Evolutionary conservation across 495 filamentous ascomycete species (phyloP).

Genomic region (Aspergillus indologenus): DNA sequence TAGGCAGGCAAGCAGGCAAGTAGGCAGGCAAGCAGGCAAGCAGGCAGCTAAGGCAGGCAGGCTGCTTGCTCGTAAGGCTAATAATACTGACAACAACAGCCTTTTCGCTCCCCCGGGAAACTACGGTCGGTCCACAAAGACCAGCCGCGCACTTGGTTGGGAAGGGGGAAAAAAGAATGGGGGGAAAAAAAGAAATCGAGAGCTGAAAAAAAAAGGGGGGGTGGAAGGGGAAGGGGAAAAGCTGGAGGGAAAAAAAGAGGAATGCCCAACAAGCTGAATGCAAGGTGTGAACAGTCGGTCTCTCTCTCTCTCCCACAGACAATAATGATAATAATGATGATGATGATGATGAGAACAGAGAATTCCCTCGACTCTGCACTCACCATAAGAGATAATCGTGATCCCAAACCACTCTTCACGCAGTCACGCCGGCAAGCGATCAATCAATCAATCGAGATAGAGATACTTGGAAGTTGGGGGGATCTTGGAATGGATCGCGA

Average conservation of each 20-base stretch:
- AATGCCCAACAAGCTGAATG: conserved; percentile 14
- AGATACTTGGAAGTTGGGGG: conserved; percentile 1
- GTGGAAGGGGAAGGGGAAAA: conserved; percentile 7
- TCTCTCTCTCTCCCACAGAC: too few relatives aligned
- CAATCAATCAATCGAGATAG: conserved; percentile 1
- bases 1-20: too few relatives aligned
- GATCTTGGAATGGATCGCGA: conserved; percentile 6
- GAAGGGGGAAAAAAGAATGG: background rate
- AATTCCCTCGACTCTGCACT: background rate
- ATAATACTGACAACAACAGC: too few relatives aligned
- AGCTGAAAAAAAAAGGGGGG: conserved; percentile 1
- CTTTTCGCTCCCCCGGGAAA: background rate
- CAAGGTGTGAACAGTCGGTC: conserved; percentile 11
- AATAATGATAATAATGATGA: too few relatives aligned
- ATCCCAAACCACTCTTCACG: too few relatives aligned
- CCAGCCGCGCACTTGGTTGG: conserved; percentile 13
- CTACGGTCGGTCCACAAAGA: conserved; percentile 13
- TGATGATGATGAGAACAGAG: background rate
- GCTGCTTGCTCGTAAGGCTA: too few relatives aligned
- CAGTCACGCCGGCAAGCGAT: too few relatives aligned
- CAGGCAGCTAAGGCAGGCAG: too few relatives aligned
- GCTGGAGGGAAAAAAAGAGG: background rate
- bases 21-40: too few relatives aligned
- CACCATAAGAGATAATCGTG: too few relatives aligned
- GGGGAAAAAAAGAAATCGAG: background rate